Evolutionary conservation across 2,329 filamentous ascomycete species (phyloP).

Genomic region (Beauveria bassiana): DNA sequence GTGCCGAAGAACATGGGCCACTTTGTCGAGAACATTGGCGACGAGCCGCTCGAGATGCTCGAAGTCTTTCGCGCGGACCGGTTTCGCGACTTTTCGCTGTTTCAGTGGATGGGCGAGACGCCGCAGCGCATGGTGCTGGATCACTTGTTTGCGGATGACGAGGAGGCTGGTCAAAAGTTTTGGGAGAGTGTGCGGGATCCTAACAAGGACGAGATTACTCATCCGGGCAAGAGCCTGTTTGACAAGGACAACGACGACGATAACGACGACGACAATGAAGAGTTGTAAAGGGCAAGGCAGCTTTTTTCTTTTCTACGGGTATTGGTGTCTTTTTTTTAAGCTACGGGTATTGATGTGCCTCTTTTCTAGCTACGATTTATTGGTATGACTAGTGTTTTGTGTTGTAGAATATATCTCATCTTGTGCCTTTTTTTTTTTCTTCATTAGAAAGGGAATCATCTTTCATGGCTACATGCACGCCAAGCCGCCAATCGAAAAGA

Average conservation of each 20-base stretch:
- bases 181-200: slow-evolving; percentile 53
- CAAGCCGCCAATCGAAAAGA: slow-evolving; percentile 5
- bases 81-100: slow-evolving; percentile 66
- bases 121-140: slow-evolving; percentile 59
- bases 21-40: slow-evolving; percentile 75
- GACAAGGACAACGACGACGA: not conserved
- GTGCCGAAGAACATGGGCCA: slow-evolving; percentile 72
- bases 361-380: not conserved
- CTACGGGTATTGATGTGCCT: too few relatives aligned
- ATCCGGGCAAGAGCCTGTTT: slow-evolving; percentile 15
- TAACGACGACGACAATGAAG: not conserved
- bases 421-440: not conserved
- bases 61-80: slow-evolving; percentile 67
- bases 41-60: slow-evolving; percentile 66
- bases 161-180: slow-evolving; percentile 54
- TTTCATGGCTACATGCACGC: not conserved
- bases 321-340: not conserved
- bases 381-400: not conserved
- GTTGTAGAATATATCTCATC: not conserved
- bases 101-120: slow-evolving; percentile 70
- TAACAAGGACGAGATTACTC: slow-evolving; percentile 48
- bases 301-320: not conserved
- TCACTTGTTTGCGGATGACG: slow-evolving; percentile 56
- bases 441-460: not conserved
- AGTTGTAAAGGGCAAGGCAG: not conserved